Conservation (phyloP, 108 stramenopile genomes). For the Stephanodiscus triporus region DNA sequence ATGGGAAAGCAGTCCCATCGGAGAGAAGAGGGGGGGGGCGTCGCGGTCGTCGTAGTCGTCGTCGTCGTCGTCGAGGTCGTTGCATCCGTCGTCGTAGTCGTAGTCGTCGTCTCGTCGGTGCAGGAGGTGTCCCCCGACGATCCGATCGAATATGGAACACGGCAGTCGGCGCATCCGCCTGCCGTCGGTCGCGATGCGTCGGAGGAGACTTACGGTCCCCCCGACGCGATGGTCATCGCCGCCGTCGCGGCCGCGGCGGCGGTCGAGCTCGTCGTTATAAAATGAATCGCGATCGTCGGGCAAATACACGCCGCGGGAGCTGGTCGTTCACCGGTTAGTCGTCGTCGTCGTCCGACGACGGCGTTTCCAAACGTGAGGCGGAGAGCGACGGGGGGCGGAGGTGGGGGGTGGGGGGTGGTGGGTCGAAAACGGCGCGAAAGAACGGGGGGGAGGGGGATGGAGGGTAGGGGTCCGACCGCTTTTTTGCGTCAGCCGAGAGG, state of each 20-base stretch:
- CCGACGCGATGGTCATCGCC: no score
- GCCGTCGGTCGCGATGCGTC: constrained; percentile 15
- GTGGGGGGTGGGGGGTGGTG: no score
- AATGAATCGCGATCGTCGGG: constrained; percentile 3
- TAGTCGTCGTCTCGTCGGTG: not conserved
- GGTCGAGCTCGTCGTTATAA: not conserved
- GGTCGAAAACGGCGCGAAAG: no score
- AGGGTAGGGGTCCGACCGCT: no score
- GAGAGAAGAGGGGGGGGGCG: not conserved
- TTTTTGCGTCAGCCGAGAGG: no score
- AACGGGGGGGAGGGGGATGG: no score
- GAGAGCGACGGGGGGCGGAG: not conserved
- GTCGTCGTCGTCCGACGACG: no score
- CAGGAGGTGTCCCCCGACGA: not conserved
- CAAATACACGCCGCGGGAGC: constrained; percentile 25
- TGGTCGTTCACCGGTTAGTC: no score
- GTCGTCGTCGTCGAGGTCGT: not conserved
- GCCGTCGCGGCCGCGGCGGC: no score
- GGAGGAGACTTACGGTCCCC: no score
- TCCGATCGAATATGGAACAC: constrained; percentile 25
- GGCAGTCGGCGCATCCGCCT: constrained; percentile 40
- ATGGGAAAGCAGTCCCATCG: constrained; percentile 28
- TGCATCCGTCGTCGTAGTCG: not conserved
- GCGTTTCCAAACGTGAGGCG: not conserved
- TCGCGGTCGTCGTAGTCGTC: not conserved